phyloP scores from a whole-genome alignment of 139 green algal species.

The Edaphochlamys debaryana region DNA sequence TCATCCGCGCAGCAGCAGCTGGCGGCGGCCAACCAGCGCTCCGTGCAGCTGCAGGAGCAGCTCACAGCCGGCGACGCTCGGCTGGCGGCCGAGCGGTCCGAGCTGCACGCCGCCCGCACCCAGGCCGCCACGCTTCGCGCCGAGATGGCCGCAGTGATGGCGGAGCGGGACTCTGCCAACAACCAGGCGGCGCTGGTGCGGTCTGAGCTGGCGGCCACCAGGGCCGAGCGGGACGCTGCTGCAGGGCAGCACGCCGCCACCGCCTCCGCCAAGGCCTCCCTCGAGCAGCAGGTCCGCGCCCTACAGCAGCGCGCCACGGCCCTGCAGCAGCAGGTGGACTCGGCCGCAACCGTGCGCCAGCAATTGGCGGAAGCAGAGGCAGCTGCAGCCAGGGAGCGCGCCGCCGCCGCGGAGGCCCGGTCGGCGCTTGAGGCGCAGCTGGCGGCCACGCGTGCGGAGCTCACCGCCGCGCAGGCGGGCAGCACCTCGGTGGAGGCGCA shows the following conservation, averaged over 20 bases:
- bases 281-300: conserved; percentile 10
- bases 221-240: background rate
- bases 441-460: background rate
- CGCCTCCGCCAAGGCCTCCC: background rate
- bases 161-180: background rate
- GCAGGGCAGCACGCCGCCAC: background rate
- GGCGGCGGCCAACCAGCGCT: background rate
- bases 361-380: background rate
- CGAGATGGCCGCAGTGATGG: conserved; percentile 14
- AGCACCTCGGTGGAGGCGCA: background rate
- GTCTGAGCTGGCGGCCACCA: background rate
- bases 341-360: background rate
- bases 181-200: background rate
- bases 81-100: conserved; percentile 7
- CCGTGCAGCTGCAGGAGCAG: too few relatives aligned
- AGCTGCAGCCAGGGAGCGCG: background rate
- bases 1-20: background rate
- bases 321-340: background rate
- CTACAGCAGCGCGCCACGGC: background rate
- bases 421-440: background rate
- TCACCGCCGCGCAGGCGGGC: background rate
- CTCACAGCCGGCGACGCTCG: background rate
- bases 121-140: conserved; percentile 8
- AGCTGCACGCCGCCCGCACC: background rate
- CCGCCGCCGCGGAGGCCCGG: background rate